Base-by-base conservation (phyloP, 805 yeast species). In the Suhomyces sp. region DNA sequence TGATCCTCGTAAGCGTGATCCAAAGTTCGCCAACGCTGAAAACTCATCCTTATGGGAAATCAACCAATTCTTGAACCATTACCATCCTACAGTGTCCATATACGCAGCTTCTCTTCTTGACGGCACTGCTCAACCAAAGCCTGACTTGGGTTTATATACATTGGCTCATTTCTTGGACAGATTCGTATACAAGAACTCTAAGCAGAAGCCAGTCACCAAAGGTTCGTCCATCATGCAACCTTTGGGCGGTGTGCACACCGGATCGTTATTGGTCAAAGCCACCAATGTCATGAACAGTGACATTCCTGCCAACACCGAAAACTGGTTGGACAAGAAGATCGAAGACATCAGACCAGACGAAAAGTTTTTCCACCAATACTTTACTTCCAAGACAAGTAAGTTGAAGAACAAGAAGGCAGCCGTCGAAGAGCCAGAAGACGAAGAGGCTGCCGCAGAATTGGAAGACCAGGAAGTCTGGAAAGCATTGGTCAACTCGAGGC, bases 201-300 rank as follows among this genome's bases (percentile, higher is more conserved):
- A 90, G 73, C 87, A 84, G 62, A 88, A 87, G 69, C 77, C 84
- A 17, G 68, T 76, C 33, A 73, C 85, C n/a, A 85, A 88, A 67
- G 98, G 98, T 63, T 77, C 87, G 4, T 90, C 97, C 44, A 92
- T 94, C 66, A 94, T 94, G 98, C 99, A 94, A 77, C 98, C 99
- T 48, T 77, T 94, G 58, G 91, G 96, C 45, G 97, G 97, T 57
- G 79, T 84, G 1, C 88, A 86, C 57, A 85, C 89, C 19, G 89
- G 88, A 8, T 74, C 85, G 4, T 71, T 87, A 50, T 76, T 88
- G 59, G 89, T 88, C 10, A 84, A 77, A 62, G 83, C 90, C n/a
- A 81, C 89, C 5, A 70, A 69, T 53, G 63, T 68, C 24, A 44
- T 65, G 15, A 60, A 65, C 27, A 68, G 68, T 4, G 81, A 77